Evolutionary conservation across 1,284 basidiomycete species (phyloP).

Genomic region (Ganoderma lucidum): DNA sequence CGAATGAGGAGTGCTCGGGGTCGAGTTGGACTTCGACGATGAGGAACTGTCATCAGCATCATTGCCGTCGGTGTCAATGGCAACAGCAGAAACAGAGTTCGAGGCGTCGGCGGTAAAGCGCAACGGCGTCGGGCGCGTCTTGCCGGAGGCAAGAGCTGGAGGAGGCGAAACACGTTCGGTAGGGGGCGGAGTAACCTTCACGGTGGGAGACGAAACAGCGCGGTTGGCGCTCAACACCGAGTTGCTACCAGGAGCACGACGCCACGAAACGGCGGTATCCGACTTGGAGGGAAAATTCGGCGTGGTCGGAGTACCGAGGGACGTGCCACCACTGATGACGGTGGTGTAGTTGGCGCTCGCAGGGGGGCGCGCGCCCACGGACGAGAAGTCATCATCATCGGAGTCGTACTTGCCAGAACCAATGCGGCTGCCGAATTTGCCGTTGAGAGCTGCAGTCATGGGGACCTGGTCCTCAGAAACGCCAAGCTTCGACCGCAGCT

Average conservation of each 20-base stretch:
- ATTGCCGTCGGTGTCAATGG: slow-evolving; percentile 59
- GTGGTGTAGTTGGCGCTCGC: slow-evolving; percentile 70
- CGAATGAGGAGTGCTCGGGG: slow-evolving; percentile 79
- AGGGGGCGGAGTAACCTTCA: slow-evolving; percentile 77
- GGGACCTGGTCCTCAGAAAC: slow-evolving; percentile 68
- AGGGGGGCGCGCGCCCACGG: slow-evolving; percentile 45
- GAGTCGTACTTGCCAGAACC: slow-evolving; percentile 49
- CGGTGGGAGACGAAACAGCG: slow-evolving; percentile 64
- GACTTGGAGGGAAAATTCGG: slow-evolving; percentile 67
- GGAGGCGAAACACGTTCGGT: slow-evolving; percentile 63
- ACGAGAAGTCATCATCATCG: slow-evolving; percentile 49
- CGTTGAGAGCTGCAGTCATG: slow-evolving; percentile 81
- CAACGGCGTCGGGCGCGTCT: slow-evolving; percentile 75
- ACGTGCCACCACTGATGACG: slow-evolving; percentile 74
- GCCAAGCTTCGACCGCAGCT: slow-evolving; percentile 65
- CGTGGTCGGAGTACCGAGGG: slow-evolving; percentile 62
- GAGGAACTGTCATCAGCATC: slow-evolving; percentile 63
- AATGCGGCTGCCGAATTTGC: slow-evolving; percentile 75
- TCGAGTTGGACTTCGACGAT: slow-evolving; percentile 58
- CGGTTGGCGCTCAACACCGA: slow-evolving; percentile 75
- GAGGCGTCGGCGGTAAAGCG: slow-evolving; percentile 63
- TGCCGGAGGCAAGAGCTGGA: slow-evolving; percentile 42
- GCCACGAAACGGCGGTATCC: slow-evolving; percentile 78
- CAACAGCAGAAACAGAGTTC: slow-evolving; percentile 65
- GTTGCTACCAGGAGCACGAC: slow-evolving; percentile 73